Conservation (phyloP, 495 filamentous ascomycete species). For the Xylaria sp. region DNA sequence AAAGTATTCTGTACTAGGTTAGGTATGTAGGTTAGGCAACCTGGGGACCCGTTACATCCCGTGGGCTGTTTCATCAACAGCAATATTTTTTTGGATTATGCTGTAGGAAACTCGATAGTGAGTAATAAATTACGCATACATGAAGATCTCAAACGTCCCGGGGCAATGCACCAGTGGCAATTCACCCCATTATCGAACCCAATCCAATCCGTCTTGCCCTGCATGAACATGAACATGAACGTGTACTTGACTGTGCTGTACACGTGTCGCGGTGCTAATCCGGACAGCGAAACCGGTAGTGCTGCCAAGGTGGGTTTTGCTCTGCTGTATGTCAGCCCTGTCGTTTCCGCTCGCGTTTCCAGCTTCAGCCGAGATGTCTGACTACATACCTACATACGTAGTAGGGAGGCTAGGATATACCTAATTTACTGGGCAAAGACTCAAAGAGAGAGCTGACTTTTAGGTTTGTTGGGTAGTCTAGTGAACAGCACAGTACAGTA, state of each 20-base stretch:
- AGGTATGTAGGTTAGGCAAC: not conserved
- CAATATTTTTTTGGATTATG: not conserved
- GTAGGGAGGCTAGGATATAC: not conserved
- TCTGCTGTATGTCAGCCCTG: slow-evolving; percentile 11
- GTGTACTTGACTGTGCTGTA: too few relatives aligned
- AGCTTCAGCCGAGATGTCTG: not conserved
- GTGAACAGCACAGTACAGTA: not conserved
- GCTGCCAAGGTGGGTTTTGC: slow-evolving; percentile 14
- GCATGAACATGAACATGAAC: slow-evolving; percentile 17
- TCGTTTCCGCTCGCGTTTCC: not conserved
- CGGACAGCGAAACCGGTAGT: slow-evolving; percentile 8
- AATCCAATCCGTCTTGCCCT: not conserved
- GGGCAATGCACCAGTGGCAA: not conserved
- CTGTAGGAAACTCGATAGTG: not conserved
- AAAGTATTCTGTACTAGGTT: too few relatives aligned
- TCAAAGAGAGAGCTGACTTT: not conserved
- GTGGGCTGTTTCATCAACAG: not conserved
- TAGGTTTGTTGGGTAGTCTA: not conserved
- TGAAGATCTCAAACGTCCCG: not conserved
- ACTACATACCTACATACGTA: too few relatives aligned
- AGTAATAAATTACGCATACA: slow-evolving; percentile 2
- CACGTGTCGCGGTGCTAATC: slow-evolving; percentile 22
- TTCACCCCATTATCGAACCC: not conserved
- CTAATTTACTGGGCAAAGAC: not conserved
- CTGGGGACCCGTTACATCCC: not conserved